Evolutionary conservation across 805 yeast species (phyloP).

Genomic region (Saccharomycopsis fibuligera): DNA sequence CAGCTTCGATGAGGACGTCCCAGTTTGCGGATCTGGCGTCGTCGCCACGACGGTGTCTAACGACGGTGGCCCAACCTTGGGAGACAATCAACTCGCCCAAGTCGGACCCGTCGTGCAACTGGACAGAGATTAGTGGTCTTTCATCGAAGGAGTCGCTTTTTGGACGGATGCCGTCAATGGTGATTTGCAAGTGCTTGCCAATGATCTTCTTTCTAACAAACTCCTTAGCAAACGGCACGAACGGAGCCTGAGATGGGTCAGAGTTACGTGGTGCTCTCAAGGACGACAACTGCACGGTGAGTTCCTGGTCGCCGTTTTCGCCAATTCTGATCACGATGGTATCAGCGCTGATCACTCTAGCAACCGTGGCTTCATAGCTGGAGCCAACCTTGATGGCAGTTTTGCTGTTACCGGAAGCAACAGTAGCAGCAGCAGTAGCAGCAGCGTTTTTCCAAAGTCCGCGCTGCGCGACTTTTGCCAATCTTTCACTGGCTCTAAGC

Average conservation of each 20-base stretch:
- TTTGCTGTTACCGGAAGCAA: constrained; percentile 18
- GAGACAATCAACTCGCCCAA: constrained; percentile 54
- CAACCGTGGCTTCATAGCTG: constrained; percentile 46
- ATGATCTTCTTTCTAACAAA: constrained; percentile 60
- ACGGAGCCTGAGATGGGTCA: constrained; percentile 50
- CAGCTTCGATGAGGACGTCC: constrained; percentile 71
- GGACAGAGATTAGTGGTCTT: constrained; percentile 58
- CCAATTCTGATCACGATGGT: constrained; percentile 49
- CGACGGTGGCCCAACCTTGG: constrained; percentile 70
- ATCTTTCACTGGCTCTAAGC: constrained; percentile 58
- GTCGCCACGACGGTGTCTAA: constrained; percentile 70
- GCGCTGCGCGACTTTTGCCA: constrained; percentile 49
- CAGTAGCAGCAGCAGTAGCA: constrained; percentile 20
- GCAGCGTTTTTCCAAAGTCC: constrained; percentile 48
- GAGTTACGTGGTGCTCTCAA: constrained; percentile 65
- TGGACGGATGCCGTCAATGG: constrained; percentile 58
- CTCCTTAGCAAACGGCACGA: constrained; percentile 64
- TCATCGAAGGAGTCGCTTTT: constrained; percentile 56
- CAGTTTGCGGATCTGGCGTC: constrained; percentile 65
- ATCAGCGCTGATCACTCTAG: constrained; percentile 62
- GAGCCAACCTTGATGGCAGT: constrained; percentile 38
- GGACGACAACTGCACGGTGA: constrained; percentile 70
- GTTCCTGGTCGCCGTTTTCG: constrained; percentile 40
- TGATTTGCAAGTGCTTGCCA: constrained; percentile 62
- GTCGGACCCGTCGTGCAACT: constrained; percentile 46